These are phyloP conservation scores for Fusarium temperatum DNA, from an alignment of 2,329 filamentous ascomycete genomes.

Conservation along the genomic window DNA sequence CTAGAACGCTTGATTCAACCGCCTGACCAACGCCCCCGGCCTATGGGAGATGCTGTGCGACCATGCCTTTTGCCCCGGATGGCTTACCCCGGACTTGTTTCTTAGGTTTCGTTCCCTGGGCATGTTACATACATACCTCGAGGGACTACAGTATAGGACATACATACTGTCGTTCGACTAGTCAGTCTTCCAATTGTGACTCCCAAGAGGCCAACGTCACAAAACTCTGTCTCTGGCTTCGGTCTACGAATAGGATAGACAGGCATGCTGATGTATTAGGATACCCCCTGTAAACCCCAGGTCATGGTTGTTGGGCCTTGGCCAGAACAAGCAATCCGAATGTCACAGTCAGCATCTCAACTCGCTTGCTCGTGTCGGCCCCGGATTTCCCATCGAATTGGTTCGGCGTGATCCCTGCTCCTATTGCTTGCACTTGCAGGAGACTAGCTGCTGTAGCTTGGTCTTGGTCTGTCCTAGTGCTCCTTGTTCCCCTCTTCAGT, in stretches of 20 bases:
- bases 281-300: neutral
- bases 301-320: neutral
- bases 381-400: slow-evolving; percentile 44
- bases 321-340: slow-evolving; percentile 33
- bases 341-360: neutral
- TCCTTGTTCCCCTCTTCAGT: slow-evolving; percentile 22
- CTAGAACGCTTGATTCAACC: slow-evolving; percentile 42
- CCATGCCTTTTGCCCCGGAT: slow-evolving; percentile 25
- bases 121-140: neutral
- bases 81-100: slow-evolving; percentile 35
- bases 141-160: neutral
- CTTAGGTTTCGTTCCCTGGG: neutral
- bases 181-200: neutral
- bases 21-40: slow-evolving; percentile 36
- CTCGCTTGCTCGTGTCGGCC: slow-evolving; percentile 25
- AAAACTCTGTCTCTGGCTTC: slow-evolving; percentile 8
- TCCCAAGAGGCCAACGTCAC: neutral
- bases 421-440: slow-evolving; percentile 18
- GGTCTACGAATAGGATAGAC: slow-evolving; percentile 30
- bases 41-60: slow-evolving; percentile 31
- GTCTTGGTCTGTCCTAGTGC: slow-evolving; percentile 7
- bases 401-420: slow-evolving; percentile 40
- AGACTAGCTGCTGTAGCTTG: slow-evolving; percentile 26
- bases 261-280: neutral
- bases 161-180: neutral